These are phyloP conservation scores for Viola odorata DNA, from an alignment of 345 rosid species.

Conservation along the genomic window DNA sequence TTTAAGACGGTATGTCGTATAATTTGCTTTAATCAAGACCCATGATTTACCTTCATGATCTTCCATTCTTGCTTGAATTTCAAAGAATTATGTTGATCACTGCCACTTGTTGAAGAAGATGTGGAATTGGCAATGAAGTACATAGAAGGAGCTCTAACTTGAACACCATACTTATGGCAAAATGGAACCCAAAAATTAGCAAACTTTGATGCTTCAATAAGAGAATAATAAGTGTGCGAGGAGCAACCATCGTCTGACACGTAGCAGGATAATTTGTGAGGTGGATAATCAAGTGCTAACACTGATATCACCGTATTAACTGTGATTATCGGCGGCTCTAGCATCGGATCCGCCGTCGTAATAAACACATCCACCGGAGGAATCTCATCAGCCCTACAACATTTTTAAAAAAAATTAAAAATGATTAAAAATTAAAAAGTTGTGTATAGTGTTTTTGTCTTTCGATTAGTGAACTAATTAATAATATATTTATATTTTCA, in stretches of 20 bases:
- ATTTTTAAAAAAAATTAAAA: not conserved
- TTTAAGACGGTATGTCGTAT: too few relatives aligned
- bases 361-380: slow-evolving; percentile 58
- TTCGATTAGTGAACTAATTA: too few relatives aligned
- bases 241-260: slow-evolving; percentile 63
- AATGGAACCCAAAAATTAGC: slow-evolving; percentile 75
- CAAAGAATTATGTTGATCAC: slow-evolving; percentile 2
- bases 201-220: slow-evolving; percentile 52
- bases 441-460: too few relatives aligned
- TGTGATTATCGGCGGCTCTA: slow-evolving; percentile 45
- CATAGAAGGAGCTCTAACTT: slow-evolving; percentile 62
- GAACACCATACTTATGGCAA: slow-evolving; percentile 40
- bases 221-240: slow-evolving; percentile 45
- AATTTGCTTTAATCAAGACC: not conserved
- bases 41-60: slow-evolving; percentile 36
- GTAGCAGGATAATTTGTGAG: slow-evolving; percentile 44
- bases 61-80: slow-evolving; percentile 48
- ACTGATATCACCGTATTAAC: slow-evolving; percentile 48
- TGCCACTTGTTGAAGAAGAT: not conserved
- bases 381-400: slow-evolving; percentile 34
- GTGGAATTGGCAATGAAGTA: slow-evolving; percentile 28
- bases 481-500: too few relatives aligned
- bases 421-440: not conserved
- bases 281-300: slow-evolving; percentile 55
- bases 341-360: slow-evolving; percentile 43